These are phyloP conservation scores for Eimeria falciformis DNA, from an alignment of 169 alveolate species.

Conservation along the genomic window DNA sequence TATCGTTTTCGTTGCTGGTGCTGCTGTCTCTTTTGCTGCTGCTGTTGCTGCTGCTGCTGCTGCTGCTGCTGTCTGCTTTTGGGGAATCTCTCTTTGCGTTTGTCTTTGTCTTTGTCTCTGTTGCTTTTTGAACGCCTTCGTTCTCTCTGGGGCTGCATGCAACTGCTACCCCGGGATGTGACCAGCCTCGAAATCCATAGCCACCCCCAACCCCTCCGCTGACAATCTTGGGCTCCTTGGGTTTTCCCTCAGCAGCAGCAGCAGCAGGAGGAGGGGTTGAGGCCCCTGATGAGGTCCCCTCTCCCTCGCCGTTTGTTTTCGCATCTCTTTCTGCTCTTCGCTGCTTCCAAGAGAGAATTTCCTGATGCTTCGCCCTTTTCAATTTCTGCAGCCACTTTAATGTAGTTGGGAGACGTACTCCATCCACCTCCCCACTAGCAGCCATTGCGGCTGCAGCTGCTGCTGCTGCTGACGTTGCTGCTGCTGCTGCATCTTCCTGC, in stretches of 20 bases:
- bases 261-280: no score
- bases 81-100: no score
- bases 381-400: conserved; percentile 73
- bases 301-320: no score
- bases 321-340: conserved; percentile 66
- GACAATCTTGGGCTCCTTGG: no score
- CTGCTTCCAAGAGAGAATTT: conserved; percentile 61
- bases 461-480: conserved; percentile 29
- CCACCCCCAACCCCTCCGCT: no score
- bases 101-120: not conserved
- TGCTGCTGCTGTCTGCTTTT: not conserved
- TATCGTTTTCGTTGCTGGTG: no score
- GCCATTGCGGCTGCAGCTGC: conserved; percentile 43
- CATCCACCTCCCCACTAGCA: conserved; percentile 26
- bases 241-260: not conserved
- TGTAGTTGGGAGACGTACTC: conserved; percentile 76
- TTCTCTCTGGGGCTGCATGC: no score
- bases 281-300: no score
- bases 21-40: not conserved
- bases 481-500: conserved; percentile 43
- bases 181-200: no score
- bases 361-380: conserved; percentile 51
- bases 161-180: no score
- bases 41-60: conserved; percentile 30
- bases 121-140: no score